These are phyloP conservation scores for Pyrus pyrifolia DNA, from an alignment of 306 rosid species.

Conservation along the genomic window DNA sequence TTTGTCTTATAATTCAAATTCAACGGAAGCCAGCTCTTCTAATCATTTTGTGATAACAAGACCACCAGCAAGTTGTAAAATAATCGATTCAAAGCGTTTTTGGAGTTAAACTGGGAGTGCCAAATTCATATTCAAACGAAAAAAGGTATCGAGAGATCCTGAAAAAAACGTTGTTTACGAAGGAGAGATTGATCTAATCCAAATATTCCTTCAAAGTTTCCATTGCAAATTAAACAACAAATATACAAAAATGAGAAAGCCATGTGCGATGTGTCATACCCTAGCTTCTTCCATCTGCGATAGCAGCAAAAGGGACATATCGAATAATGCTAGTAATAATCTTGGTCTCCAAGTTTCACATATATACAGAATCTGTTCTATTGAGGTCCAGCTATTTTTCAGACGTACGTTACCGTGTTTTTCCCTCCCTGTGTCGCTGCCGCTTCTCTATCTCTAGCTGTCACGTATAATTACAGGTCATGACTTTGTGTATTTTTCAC, in stretches of 20 bases:
- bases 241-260: not conserved
- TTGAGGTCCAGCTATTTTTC: conserved; percentile 9
- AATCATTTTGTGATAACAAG: not conserved
- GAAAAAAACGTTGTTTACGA: too few relatives aligned
- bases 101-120: too few relatives aligned
- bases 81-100: too few relatives aligned
- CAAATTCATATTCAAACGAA: too few relatives aligned
- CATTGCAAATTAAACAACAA: not conserved
- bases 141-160: too few relatives aligned
- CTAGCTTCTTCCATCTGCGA: not conserved
- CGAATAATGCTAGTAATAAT: not conserved
- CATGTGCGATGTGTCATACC: not conserved
- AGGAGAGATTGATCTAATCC: not conserved
- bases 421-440: not conserved
- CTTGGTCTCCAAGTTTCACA: conserved; percentile 9
- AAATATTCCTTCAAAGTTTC: not conserved
- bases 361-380: not conserved
- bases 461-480: not conserved
- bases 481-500: not conserved
- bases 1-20: not conserved
- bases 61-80: too few relatives aligned
- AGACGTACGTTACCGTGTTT: conserved; percentile 5
- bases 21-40: not conserved
- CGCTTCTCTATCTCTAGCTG: not conserved
- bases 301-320: not conserved